Percentiles rank a stretch among this genome's conserved stretches.
Conservation (phyloP, 345 rosid genomes). For the Salix koriyanagi region DNA sequence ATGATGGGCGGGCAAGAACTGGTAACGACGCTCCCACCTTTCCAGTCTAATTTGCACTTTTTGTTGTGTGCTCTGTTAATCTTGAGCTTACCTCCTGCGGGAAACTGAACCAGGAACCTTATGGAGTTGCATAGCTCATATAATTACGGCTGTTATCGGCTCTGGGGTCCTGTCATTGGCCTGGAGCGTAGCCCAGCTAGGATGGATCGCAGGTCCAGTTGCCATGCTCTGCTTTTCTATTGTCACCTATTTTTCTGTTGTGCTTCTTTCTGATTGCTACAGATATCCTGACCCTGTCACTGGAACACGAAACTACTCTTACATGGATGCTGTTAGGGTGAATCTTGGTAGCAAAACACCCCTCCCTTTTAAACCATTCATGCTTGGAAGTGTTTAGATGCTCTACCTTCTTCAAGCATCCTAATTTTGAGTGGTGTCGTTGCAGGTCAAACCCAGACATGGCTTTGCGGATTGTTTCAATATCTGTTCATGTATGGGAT, state of each 20-base stretch:
- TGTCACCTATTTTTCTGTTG: background rate
- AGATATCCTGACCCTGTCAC: background rate
- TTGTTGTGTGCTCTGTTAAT: background rate
- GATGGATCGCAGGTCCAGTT: background rate
- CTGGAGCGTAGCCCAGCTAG: background rate
- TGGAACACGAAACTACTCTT: conserved; percentile 1
- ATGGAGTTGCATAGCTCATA: conserved; percentile 1
- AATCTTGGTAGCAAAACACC: conserved; percentile 3
- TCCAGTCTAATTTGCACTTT: background rate
- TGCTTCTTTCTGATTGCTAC: conserved; percentile 3
- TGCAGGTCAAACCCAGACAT: background rate
- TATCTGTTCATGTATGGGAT: background rate
- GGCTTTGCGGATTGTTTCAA: background rate
- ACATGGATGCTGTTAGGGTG: conserved; percentile 1
- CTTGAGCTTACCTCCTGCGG: background rate
- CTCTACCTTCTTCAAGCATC: background rate
- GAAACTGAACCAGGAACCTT: conserved; percentile 3
- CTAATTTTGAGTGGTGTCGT: background rate
- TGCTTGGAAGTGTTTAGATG: background rate
- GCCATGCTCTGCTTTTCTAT: background rate
- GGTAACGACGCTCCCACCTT: background rate
- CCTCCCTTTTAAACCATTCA: background rate
- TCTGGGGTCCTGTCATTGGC: conserved; percentile 5
- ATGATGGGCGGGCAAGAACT: background rate
- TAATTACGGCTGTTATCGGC: background rate